Evolutionary conservation across 2,329 filamentous ascomycete genomes (phyloP), one percentile per base, ranked within the genome.

Genomic region (Cladophialophora chaetospira): DNA sequence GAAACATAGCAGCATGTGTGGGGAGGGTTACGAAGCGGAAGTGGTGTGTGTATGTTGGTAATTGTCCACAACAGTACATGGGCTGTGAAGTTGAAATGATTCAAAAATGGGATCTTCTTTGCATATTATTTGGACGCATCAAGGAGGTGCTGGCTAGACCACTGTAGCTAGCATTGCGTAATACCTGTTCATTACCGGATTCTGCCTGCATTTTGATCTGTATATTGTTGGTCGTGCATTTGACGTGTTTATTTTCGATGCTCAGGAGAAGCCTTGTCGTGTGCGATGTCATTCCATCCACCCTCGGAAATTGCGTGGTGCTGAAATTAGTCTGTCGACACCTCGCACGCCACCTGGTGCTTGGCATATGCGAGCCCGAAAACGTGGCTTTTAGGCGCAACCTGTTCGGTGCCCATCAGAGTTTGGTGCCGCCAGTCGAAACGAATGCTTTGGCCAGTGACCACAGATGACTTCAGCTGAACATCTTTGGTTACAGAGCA

Each of bases 151-250:
- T 60, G 57, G 60, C 57, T 62, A 55, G 60, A 57, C 46, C 60
- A 50, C 50, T 57, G 60, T 62, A 62, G 60, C 57, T 51, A 61
- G 57, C 57, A 62, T 60, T 59, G 58, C 58, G 60, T 60, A 62
- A 60, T 59, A 62, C 60, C 60, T 60, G 51, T 62, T 62, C 44
- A 47, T 58, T 60, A 62, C 51, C 57, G 60, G 52, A 62, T 46
- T 21, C 29, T 15, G n/a, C 6, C 23, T 15, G 10, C 44, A 11
- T 47, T 15, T 15, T 35, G 29, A 11, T 47, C 28, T 35, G 44
- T 9, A 21, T 35, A 5, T 31, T 35, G 26, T 15, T 2, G 15
- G 44, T 15, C 3, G 28, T 8, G n/a, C n/a, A n/a, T 29, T 3
- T 5, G n/a, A 19, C 9, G 19, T 2, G 17, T 33, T 5, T 28